Percentiles rank a stretch among this genome's conserved stretches.
phyloP scores from a whole-genome alignment of 352 stramenopile species.

The Globisporangium paddicum region DNA sequence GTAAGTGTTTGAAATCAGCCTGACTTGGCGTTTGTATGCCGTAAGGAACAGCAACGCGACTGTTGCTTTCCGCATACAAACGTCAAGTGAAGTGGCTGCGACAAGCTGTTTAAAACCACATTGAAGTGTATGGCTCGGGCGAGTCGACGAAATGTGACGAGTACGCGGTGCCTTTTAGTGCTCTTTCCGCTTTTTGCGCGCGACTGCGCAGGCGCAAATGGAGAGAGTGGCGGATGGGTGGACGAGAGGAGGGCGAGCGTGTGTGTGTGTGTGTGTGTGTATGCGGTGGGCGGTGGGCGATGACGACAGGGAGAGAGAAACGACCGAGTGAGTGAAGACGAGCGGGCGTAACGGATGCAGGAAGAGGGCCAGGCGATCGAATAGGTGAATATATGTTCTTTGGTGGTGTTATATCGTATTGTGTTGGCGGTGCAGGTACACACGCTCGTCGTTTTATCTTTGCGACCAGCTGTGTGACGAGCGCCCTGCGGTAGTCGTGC shows the following conservation, averaged over 20 bases:
- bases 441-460: too few species aligned
- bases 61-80: background rate
- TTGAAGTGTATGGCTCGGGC: conserved; percentile 30
- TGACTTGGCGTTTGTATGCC: background rate
- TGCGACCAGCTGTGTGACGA: too few species aligned
- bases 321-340: background rate
- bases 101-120: conserved; percentile 1
- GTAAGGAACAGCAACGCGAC: background rate
- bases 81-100: background rate
- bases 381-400: background rate
- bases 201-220: conserved; percentile 28
- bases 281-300: too few species aligned
- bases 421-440: too few species aligned
- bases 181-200: conserved; percentile 72
- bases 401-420: too few species aligned
- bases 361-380: background rate
- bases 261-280: background rate
- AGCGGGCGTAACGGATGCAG: background rate
- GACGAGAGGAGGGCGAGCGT: background rate
- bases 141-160: conserved; percentile 41
- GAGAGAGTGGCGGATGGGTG: conserved; percentile 1
- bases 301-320: background rate
- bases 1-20: background rate
- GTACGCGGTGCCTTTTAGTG: conserved; percentile 25
- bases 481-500: too few species aligned